Evolutionary conservation across 2,329 filamentous ascomycete genomes (phyloP), one percentile per base, ranked within the genome.

Genomic region (Aquanectria penicillioides): DNA sequence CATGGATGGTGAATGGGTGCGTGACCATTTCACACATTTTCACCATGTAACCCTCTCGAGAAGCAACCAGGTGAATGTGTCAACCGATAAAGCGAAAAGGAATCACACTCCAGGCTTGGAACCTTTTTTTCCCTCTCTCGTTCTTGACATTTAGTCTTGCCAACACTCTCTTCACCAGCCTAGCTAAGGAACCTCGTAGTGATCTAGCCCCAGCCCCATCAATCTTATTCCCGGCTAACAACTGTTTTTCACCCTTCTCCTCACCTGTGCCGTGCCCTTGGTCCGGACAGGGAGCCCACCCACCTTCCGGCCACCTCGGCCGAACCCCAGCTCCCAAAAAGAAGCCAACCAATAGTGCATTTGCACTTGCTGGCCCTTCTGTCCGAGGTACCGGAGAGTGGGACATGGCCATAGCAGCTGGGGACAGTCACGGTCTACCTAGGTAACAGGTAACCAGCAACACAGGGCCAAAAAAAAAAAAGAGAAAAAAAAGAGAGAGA

Each of bases 301-400:
- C 44, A 50, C 53, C 23, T 34, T 13, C 53, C 17, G 44, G 44
- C 41, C 55, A 48, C 48, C 55, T 58, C 28, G 55, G 55, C 55
- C 55, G 55, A 52, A 52, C 34, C 48, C 55, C 47, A 58, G 55
- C 22, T 48, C 22, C 41, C 13, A 31, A 17, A 18, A 38, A 28
- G 26, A 22, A 25, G 17, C 26, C 22, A 34, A 18, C 55, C 55
- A 58, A 58, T 58, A 26, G 40, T 10, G 17, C 26, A n/a, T 22
- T 41, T 20, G 26, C 9, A 11, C 18, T 20, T 20, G 34, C 15
- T 53, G 36, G 48, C 55, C 55, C 55, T 51, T 58, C 55, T 46
- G 55, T 40, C 55, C 55, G 55, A 58, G 55, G 48, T 40, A 36
- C 56, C 43, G 38, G 38, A 36, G 33, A 48, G 56, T 50, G 56